Conservation (phyloP, 1,284 basidiomycete species). For the Malassezia vespertilionis region DNA sequence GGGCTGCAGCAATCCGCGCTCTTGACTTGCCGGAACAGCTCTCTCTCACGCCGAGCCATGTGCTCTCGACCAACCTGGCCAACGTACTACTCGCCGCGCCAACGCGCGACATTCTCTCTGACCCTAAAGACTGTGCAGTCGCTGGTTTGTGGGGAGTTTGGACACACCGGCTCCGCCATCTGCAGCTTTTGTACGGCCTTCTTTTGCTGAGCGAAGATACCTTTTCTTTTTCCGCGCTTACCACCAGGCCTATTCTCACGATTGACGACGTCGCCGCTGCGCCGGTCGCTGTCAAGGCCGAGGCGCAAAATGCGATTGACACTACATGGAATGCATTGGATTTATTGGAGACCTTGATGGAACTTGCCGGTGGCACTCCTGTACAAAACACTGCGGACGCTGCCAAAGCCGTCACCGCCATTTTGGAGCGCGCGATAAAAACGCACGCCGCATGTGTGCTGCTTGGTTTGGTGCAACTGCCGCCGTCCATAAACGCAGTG, state of each 20-base stretch:
- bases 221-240: constrained; percentile 60
- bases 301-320: constrained; percentile 60
- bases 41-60: constrained; percentile 48
- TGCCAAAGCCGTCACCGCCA: constrained; percentile 31
- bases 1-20: constrained; percentile 47
- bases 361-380: constrained; percentile 82
- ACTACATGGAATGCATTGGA: constrained; percentile 91
- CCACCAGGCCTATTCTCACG: constrained; percentile 29
- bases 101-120: neutral
- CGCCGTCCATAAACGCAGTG: constrained; percentile 72
- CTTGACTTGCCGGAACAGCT: constrained; percentile 49
- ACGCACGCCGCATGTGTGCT: constrained; percentile 87
- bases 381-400: constrained; percentile 16
- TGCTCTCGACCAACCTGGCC: constrained; percentile 24
- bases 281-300: constrained; percentile 66
- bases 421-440: constrained; percentile 47
- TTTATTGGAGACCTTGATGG: constrained; percentile 70
- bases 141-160: constrained; percentile 53
- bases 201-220: constrained; percentile 64
- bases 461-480: constrained; percentile 80
- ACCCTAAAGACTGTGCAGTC: constrained; percentile 48
- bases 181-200: constrained; percentile 74
- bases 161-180: constrained; percentile 73
- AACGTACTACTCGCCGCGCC: constrained; percentile 45
- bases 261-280: constrained; percentile 24